A percentile compares a stretch with the other conserved stretches of the same genome.
These are phyloP conservation scores for Rubroboletus satanas DNA, from an alignment of 768 basidiomycete genomes.

Conservation along the genomic window DNA sequence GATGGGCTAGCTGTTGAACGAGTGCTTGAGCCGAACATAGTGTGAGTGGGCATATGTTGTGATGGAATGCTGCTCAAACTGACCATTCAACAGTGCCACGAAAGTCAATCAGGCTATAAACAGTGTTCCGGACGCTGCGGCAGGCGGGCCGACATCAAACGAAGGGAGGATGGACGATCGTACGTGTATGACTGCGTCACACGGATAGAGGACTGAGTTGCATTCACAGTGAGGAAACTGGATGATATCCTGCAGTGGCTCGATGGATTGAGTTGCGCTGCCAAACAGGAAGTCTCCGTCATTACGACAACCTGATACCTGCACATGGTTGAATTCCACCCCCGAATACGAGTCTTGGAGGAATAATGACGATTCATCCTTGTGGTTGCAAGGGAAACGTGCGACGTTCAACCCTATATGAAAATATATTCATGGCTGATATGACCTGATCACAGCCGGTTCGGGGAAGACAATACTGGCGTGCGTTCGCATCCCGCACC, in stretches of 20 bases:
- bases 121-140: no score
- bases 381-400: constrained; percentile 22
- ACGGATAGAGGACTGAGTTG: neutral
- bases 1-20: neutral
- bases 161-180: neutral
- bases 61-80: neutral
- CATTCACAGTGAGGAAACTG: constrained; percentile 1
- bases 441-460: constrained; percentile 5
- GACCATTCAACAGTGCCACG: neutral
- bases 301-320: constrained; percentile 12
- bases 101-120: neutral
- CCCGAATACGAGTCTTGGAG: constrained; percentile 7
- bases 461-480: constrained; percentile 17
- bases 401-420: neutral
- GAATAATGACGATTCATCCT: neutral
- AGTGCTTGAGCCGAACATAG: neutral
- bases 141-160: neutral
- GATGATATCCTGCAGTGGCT: constrained; percentile 10
- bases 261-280: constrained; percentile 9
- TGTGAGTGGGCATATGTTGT: neutral
- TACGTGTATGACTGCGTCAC: neutral
- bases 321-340: constrained; percentile 4
- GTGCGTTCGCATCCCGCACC: constrained; percentile 1
- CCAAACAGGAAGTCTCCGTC: constrained; percentile 10
- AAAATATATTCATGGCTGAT: neutral